A percentile compares a stretch with the other conserved stretches of the same genome.
Conservation (phyloP, 495 filamentous ascomycete genomes). For the Penicillium flavigenum region DNA sequence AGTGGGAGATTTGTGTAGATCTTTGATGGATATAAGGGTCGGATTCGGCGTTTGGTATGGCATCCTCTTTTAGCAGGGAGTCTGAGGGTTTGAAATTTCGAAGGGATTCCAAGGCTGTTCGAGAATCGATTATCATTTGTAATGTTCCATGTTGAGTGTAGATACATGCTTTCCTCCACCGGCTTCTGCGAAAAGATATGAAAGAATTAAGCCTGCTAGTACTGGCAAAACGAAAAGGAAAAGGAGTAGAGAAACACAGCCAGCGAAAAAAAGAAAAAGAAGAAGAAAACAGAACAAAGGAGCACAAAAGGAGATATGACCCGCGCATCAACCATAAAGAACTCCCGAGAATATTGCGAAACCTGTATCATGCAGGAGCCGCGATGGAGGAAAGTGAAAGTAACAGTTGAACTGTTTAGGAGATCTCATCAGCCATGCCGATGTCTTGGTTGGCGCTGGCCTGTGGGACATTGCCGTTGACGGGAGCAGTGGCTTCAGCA, state of each 20-base stretch:
- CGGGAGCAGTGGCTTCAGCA: conserved; percentile 41
- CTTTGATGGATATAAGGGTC: conserved; percentile 10
- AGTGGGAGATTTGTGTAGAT: conserved; percentile 14
- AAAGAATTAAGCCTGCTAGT: conserved; percentile 22
- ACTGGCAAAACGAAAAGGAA: conserved; percentile 12
- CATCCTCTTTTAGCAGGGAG: conserved; percentile 17
- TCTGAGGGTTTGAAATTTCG: conserved; percentile 2
- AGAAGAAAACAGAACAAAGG: neutral
- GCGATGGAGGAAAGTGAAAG: conserved; percentile 4
- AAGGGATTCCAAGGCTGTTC: neutral
- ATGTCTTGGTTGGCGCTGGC: conserved; percentile 43
- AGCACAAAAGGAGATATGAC: conserved; percentile 29
- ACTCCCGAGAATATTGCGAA: conserved; percentile 15
- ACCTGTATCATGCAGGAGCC: conserved; percentile 6
- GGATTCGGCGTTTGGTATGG: conserved; percentile 14
- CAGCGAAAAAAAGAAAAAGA: conserved; percentile 14
- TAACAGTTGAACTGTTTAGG: conserved; percentile 30
- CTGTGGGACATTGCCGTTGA: conserved; percentile 40
- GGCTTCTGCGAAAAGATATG: conserved; percentile 14
- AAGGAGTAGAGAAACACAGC: conserved; percentile 16
- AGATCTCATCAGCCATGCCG: conserved; percentile 54
- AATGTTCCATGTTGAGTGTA: conserved; percentile 22
- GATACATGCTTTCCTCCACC: conserved; percentile 27
- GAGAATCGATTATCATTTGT: conserved; percentile 13
- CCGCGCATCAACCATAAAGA: conserved; percentile 32